Base-by-base conservation (phyloP, 2,329 filamentous ascomycete genomes). In the Ophiostoma angusticollis region DNA sequence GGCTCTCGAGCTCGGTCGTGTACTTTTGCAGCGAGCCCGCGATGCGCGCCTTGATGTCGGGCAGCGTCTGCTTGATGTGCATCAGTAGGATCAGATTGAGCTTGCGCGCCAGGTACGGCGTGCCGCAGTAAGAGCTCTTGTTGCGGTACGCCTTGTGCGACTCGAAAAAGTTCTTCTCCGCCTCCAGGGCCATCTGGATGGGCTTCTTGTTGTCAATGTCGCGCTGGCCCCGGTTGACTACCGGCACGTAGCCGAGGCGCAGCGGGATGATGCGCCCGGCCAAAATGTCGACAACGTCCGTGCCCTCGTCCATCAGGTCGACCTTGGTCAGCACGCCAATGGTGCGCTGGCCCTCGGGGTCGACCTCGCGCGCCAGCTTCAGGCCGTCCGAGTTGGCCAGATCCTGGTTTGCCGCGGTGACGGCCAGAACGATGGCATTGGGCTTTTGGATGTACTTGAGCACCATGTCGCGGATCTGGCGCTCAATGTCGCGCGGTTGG, bases 21-120 rank as follows among this genome's bases (percentile, higher is more conserved):
- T 98, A 98, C 59, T 98, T 98, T 57, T 87, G 80, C 44, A 98
- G 68, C 12, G 89, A 95, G 49, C 84, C 82, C n/a, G 83, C 75
- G 52, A 98, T 98, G 47, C 93, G 82, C 12, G 84, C 85, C 67
- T 98, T 98, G 69, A 98, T 98, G 57, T 98, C 91, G 29, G 91
- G 91, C 12, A 98, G 74, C 2, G 91, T 98, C 67, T 98, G 89
- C 65, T 98, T 98, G 69, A 98, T 98, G 68, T 98, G 91, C 91
- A 98, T 98, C 89, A 98, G 96, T 51, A 98, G 73, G 56, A 98
- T 96, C 54, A 98, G 70, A 63, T 98, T 98, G 44, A 98, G 75
- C 65, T 98, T 98, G 50, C 89, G 79, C 4, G 91, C 91, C 44
- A 98, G 70, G 57, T 98, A 98, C 4, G 91, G 91, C 3, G 91